Evolutionary conservation across 257 asterid genomes (phyloP).

Genomic region (Craterostigma plantagineum): DNA sequence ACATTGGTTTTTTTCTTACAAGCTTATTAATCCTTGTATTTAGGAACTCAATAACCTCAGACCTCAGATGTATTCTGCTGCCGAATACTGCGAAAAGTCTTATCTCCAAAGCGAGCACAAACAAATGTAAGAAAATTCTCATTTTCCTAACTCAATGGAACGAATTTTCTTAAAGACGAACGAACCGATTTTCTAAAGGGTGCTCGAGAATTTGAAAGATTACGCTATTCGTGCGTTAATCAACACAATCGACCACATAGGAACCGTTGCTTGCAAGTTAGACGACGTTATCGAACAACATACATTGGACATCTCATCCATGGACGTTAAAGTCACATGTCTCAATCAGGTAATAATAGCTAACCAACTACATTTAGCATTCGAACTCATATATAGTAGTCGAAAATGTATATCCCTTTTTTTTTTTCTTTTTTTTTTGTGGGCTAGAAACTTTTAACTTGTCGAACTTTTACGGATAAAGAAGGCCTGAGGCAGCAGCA

Average conservation of each 20-base stretch:
- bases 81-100: constrained; percentile 87
- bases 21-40: background rate
- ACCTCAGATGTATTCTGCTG: constrained; percentile 92
- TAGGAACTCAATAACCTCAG: constrained; percentile 89
- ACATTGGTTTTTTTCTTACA: background rate
- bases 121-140: constrained; percentile 42
- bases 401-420: too few relatives aligned
- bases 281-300: constrained; percentile 75
- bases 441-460: constrained; percentile 60
- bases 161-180: too few relatives aligned
- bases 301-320: constrained; percentile 44
- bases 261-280: constrained; percentile 83
- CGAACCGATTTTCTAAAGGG: constrained; percentile 29
- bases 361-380: too few relatives aligned
- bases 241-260: constrained; percentile 89
- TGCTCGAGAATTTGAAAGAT: constrained; percentile 77
- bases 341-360: constrained; percentile 68
- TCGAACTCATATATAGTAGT: too few relatives aligned
- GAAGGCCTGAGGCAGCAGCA: constrained; percentile 96
- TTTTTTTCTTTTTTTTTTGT: background rate
- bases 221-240: constrained; percentile 84
- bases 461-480: constrained; percentile 57
- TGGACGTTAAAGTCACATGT: constrained; percentile 49
- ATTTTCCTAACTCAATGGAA: too few relatives aligned
- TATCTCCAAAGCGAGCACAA: constrained; percentile 78